Evolutionary conservation across 2,329 filamentous ascomycete genomes (phyloP).

Genomic region (Septoria petroselini): DNA sequence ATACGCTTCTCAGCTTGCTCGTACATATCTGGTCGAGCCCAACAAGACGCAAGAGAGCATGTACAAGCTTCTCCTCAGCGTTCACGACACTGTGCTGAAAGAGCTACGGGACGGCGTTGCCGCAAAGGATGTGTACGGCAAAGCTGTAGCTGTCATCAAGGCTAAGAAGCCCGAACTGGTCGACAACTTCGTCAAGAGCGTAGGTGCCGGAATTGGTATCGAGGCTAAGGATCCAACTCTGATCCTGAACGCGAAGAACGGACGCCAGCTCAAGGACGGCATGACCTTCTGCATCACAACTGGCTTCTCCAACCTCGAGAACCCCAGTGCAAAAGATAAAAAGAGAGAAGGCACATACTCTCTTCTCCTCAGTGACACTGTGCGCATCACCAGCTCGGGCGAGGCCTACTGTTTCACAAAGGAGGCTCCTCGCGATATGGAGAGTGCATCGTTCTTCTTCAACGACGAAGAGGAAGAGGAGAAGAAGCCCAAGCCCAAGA

Average conservation of each 20-base stretch:
- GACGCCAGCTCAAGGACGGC: constrained; percentile 79
- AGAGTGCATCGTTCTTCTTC: constrained; percentile 97
- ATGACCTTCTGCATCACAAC: constrained; percentile 94
- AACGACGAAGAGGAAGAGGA: constrained; percentile 90
- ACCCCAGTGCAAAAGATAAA: constrained; percentile 82
- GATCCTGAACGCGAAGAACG: constrained; percentile 82
- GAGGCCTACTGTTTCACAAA: constrained; percentile 89
- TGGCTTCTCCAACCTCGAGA: constrained; percentile 84
- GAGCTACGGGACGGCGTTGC: constrained; percentile 81
- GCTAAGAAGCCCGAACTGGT: constrained; percentile 93
- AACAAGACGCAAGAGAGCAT: constrained; percentile 93
- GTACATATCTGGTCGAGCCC: constrained; percentile 94
- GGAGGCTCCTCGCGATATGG: constrained; percentile 84
- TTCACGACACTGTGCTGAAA: constrained; percentile 88
- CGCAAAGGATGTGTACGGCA: constrained; percentile 87
- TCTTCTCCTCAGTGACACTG: constrained; percentile 85
- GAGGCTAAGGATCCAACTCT: constrained; percentile 84
- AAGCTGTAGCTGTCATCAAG: constrained; percentile 75
- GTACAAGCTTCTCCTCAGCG: constrained; percentile 80
- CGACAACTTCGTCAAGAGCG: constrained; percentile 89
- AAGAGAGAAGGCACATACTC: constrained; percentile 79
- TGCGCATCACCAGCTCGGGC: constrained; percentile 69
- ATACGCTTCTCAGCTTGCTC: constrained; percentile 86
- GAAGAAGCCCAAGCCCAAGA: constrained; percentile 83
- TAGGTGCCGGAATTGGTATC: constrained; percentile 88